A percentile compares a stretch with the other conserved stretches of the same genome.
phyloP scores from a whole-genome alignment of 208 protist genomes.

The Acanthamoeba culbertsoni region DNA sequence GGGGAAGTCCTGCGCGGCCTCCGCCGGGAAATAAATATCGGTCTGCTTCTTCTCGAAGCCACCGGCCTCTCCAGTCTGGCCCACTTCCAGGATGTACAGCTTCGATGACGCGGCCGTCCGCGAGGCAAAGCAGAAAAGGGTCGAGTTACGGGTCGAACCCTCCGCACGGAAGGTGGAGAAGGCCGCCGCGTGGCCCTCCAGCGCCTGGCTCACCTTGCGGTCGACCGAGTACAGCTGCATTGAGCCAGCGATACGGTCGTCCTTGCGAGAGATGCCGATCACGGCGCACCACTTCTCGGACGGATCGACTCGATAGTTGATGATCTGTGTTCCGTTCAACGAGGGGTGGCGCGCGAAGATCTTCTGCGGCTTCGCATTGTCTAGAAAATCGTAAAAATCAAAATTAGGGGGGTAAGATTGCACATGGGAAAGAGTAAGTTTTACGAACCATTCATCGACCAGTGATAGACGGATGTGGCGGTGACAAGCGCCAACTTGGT shows the following conservation, averaged over 20 bases:
- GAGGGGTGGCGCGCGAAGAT: conserved; percentile 94
- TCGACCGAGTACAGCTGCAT: conserved; percentile 97
- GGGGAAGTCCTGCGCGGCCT: conserved; percentile 95
- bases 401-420: background rate
- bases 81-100: conserved; percentile 88
- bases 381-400: background rate
- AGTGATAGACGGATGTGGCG: conserved; percentile 95
- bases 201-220: conserved; percentile 91
- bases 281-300: conserved; percentile 96
- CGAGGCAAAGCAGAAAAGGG: conserved; percentile 94
- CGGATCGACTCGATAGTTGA: conserved; percentile 95
- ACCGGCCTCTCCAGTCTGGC: conserved; percentile 66
- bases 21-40: conserved; percentile 86
- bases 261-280: conserved; percentile 88
- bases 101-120: conserved; percentile 82
- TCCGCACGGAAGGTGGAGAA: conserved; percentile 87
- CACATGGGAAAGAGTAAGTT: background rate
- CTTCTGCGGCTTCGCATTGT: conserved; percentile 90
- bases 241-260: conserved; percentile 90
- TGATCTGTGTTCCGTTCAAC: conserved; percentile 93
- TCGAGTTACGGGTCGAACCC: conserved; percentile 84
- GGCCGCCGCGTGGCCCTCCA: conserved; percentile 95
- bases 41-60: conserved; percentile 83
- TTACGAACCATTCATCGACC: conserved; percentile 87
- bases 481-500: conserved; percentile 96